Conservation (phyloP, 169 alveolate genomes). For the Cyclospora cayetanensis region DNA sequence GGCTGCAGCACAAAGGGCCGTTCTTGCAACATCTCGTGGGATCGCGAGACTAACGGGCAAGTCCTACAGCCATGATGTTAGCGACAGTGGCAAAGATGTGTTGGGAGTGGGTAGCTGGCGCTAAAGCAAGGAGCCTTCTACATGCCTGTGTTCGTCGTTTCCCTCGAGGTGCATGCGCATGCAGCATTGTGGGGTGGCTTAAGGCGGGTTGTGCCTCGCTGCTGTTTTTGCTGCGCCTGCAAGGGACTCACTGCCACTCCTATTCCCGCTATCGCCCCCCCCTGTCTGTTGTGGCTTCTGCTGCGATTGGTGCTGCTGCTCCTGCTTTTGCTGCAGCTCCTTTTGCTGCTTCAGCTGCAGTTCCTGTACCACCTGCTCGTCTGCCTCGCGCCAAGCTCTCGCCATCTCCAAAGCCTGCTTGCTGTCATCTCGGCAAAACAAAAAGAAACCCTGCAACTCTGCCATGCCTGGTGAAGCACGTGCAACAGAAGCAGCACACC, state of each 20-base stretch:
- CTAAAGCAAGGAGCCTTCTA: no score
- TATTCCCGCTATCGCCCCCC: no score
- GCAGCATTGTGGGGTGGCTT: no score
- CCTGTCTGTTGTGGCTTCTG: constrained; percentile 6
- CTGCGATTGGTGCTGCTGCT: constrained; percentile 1
- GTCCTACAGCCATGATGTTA: no score
- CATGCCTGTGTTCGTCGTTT: no score
- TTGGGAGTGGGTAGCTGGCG: no score
- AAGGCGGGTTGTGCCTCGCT: not conserved
- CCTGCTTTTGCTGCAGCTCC: not conserved
- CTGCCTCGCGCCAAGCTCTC: constrained; percentile 74
- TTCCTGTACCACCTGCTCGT: constrained; percentile 58
- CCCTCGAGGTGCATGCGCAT: no score
- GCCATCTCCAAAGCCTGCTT: constrained; percentile 78
- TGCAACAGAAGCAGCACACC: not conserved
- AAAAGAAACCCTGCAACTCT: constrained; percentile 84
- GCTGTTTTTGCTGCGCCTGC: not conserved
- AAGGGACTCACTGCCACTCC: not conserved
- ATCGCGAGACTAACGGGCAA: no score
- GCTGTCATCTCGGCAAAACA: constrained; percentile 78
- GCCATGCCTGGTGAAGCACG: constrained; percentile 79
- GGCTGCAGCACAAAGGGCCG: no score
- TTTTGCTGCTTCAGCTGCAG: constrained; percentile 47
- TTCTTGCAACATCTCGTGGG: no score
- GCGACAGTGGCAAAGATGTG: no score